phyloP scores from a whole-genome alignment of 2,329 filamentous ascomycete genomes.

The Oidium heveae region DNA sequence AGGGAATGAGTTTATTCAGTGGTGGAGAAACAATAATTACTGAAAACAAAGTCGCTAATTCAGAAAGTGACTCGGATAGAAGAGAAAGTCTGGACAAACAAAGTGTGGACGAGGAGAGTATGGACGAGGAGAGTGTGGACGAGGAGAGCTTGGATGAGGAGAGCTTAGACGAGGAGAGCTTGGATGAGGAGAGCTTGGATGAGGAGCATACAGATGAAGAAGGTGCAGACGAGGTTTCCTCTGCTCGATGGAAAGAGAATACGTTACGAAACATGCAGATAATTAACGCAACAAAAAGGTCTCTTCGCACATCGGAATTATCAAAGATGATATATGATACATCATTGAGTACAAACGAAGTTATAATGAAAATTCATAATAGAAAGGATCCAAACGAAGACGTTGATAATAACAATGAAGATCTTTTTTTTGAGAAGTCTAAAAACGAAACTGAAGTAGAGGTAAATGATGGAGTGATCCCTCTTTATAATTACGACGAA shows the following conservation, averaged over 20 bases:
- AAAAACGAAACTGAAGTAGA: slow-evolving; percentile 42
- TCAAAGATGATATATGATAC: slow-evolving; percentile 77
- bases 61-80: neutral
- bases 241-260: slow-evolving; percentile 68
- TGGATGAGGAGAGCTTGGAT: slow-evolving; percentile 14
- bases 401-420: slow-evolving; percentile 24
- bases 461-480: slow-evolving; percentile 54
- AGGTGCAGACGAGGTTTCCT: slow-evolving; percentile 17
- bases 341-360: slow-evolving; percentile 46
- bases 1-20: slow-evolving; percentile 66
- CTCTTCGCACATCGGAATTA: slow-evolving; percentile 59
- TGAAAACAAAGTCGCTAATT: too few species aligned
- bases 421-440: slow-evolving; percentile 39
- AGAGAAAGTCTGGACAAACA: slow-evolving; percentile 19
- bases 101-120: slow-evolving; percentile 30
- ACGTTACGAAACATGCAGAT: slow-evolving; percentile 49
- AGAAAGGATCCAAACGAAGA: slow-evolving; percentile 33
- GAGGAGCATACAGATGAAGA: slow-evolving; percentile 23
- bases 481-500: slow-evolving; percentile 53
- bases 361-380: slow-evolving; percentile 23
- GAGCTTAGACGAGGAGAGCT: slow-evolving; percentile 20
- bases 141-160: slow-evolving; percentile 18
- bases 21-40: slow-evolving; percentile 27
- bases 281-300: slow-evolving; percentile 41
- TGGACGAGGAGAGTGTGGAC: slow-evolving; percentile 39